A percentile compares a stretch with the other conserved stretches of the same genome.
These are phyloP conservation scores for Sapria himalayana DNA, from an alignment of 345 rosid species.

Conservation along the genomic window DNA sequence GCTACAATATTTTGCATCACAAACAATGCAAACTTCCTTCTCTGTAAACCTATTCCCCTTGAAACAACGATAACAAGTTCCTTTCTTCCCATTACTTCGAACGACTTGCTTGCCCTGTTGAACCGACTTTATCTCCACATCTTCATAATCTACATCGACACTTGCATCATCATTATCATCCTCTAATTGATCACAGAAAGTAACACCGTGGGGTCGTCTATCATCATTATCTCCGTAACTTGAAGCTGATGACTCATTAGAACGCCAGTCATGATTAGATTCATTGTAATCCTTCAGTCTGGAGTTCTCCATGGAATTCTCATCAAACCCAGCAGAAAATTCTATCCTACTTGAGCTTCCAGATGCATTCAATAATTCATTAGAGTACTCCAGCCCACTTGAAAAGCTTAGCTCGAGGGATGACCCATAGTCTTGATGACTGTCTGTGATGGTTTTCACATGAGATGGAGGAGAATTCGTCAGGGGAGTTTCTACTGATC, in stretches of 20 bases:
- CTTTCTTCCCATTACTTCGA: conserved; percentile 61
- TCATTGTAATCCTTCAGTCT: conserved; percentile 27
- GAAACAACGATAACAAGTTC: conserved; percentile 71
- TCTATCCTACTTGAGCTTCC: conserved; percentile 19
- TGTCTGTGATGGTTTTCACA: conserved; percentile 22
- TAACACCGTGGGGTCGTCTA: too few relatives aligned
- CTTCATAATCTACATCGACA: conserved; percentile 16
- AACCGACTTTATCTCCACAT: conserved; percentile 20
- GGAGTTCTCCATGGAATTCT: conserved; percentile 32
- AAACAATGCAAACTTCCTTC: conserved; percentile 89
- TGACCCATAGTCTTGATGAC: conserved; percentile 15
- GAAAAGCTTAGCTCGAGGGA: conserved; percentile 55
- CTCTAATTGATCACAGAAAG: too few relatives aligned
- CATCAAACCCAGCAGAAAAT: conserved; percentile 40
- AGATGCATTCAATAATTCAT: conserved; percentile 15
- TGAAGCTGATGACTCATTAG: conserved; percentile 64
- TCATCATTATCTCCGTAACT: too few relatives aligned
- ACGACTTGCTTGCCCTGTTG: conserved; percentile 27
- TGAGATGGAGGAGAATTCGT: conserved; percentile 15
- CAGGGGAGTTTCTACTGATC: conserved; percentile 17
- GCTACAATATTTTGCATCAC: conserved; percentile 82
- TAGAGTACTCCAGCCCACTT: conserved; percentile 21
- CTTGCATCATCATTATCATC: too few relatives aligned
- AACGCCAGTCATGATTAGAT: conserved; percentile 51
- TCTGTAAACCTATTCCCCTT: conserved; percentile 82